Conservation (phyloP, 495 filamentous ascomycete genomes). For the Bombardia bombarda region DNA sequence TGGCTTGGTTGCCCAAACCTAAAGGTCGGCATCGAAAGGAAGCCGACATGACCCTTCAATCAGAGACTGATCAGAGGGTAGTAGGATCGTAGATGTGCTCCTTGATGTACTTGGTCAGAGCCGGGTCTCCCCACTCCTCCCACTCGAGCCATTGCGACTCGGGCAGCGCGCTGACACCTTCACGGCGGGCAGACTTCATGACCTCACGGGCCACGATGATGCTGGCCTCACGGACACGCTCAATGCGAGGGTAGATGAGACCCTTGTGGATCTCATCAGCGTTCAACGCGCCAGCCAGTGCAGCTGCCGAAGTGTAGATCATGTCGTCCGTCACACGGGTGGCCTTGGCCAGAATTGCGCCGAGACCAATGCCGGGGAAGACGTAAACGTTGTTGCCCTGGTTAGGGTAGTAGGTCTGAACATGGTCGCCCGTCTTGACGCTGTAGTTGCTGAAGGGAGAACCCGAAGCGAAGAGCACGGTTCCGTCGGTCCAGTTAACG, state of each 20-base stretch:
- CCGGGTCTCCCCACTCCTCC: slow-evolving; percentile 69
- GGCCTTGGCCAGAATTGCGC: slow-evolving; percentile 85
- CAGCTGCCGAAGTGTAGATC: slow-evolving; percentile 85
- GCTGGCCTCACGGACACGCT: slow-evolving; percentile 83
- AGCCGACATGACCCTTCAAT: too few species aligned
- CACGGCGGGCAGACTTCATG: slow-evolving; percentile 73
- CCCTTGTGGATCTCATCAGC: slow-evolving; percentile 70
- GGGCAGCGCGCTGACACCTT: slow-evolving; percentile 44
- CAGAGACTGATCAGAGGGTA: too few species aligned
- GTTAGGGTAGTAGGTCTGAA: slow-evolving; percentile 72
- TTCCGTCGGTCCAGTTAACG: slow-evolving; percentile 79
- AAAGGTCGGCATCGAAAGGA: too few species aligned
- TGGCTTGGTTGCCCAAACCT: too few species aligned
- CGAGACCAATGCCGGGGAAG: slow-evolving; percentile 94
- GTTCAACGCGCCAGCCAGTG: slow-evolving; percentile 71
- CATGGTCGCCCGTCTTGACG: slow-evolving; percentile 52
- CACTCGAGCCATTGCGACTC: slow-evolving; percentile 77
- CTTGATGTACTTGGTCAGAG: slow-evolving; percentile 73
- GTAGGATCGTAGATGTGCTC: slow-evolving; percentile 71
- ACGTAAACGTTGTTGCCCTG: slow-evolving; percentile 92
- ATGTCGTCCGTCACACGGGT: slow-evolving; percentile 87
- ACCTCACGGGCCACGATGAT: slow-evolving; percentile 83
- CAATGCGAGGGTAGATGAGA: slow-evolving; percentile 88
- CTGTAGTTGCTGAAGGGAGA: slow-evolving; percentile 80
- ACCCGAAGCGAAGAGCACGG: slow-evolving; percentile 87